Conservation (phyloP, 2,329 filamentous ascomycete species). For the Coniella vitis region DNA sequence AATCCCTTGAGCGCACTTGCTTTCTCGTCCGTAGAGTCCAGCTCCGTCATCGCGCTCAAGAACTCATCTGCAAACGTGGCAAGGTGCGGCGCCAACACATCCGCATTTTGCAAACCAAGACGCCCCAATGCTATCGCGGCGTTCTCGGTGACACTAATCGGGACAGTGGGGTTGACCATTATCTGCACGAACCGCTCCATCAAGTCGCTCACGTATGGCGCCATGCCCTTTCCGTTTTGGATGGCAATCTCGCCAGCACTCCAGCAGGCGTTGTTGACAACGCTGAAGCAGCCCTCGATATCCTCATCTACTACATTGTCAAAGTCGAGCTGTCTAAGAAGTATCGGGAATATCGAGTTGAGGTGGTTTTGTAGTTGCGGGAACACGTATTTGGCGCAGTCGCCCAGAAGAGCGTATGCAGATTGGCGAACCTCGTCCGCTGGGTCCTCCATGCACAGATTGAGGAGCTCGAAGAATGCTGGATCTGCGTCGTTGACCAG, state of each 20-base stretch:
- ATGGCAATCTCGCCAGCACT: slow-evolving; percentile 88
- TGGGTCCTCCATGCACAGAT: slow-evolving; percentile 85
- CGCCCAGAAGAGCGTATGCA: slow-evolving; percentile 87
- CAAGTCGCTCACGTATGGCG: slow-evolving; percentile 68
- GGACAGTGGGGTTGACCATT: slow-evolving; percentile 76
- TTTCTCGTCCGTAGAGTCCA: slow-evolving; percentile 89
- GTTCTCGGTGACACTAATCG: slow-evolving; percentile 84
- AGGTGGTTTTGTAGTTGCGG: slow-evolving; percentile 70
- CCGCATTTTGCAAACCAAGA: slow-evolving; percentile 71
- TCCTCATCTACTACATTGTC: slow-evolving; percentile 71
- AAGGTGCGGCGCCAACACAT: slow-evolving; percentile 71
- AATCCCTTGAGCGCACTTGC: slow-evolving; percentile 90
- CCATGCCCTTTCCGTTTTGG: slow-evolving; percentile 67
- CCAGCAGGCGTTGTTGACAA: slow-evolving; percentile 98
- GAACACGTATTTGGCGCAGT: slow-evolving; percentile 91
- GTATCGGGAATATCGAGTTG: slow-evolving; percentile 65
- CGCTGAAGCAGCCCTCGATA: slow-evolving; percentile 78
- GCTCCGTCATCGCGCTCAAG: slow-evolving; percentile 71
- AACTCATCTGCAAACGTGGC: slow-evolving; percentile 76
- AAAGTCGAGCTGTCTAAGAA: slow-evolving; percentile 84
- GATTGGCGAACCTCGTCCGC: slow-evolving; percentile 94
- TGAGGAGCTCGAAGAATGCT: slow-evolving; percentile 82
- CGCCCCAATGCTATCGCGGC: slow-evolving; percentile 88
- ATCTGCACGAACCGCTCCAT: slow-evolving; percentile 75
- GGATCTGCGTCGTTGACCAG: slow-evolving; percentile 71